phyloP scores from a whole-genome alignment of 495 filamentous ascomycete species.

The Trichoderma orchidacearum region DNA sequence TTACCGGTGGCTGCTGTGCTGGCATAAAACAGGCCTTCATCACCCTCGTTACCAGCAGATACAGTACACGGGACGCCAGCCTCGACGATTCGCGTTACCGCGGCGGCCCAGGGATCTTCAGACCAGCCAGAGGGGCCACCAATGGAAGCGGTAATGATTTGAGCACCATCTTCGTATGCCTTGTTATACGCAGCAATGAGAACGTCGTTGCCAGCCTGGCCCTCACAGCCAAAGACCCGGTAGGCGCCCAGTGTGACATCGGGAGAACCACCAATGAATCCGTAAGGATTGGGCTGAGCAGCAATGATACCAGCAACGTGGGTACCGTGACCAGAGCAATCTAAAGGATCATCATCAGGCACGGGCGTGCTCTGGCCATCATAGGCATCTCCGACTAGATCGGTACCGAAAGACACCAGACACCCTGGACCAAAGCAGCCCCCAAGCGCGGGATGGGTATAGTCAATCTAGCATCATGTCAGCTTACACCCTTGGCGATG shows the following conservation, averaged over 20 bases:
- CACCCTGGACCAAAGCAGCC: slow-evolving; percentile 42
- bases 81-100: slow-evolving; percentile 39
- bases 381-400: slow-evolving; percentile 39
- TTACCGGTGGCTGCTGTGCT: slow-evolving; percentile 39
- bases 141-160: slow-evolving; percentile 47
- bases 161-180: slow-evolving; percentile 42
- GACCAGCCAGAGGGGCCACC: slow-evolving; percentile 41
- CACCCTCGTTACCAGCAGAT: slow-evolving; percentile 42
- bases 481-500: neutral
- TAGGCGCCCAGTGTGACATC: slow-evolving; percentile 41
- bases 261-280: slow-evolving; percentile 40
- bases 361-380: slow-evolving; percentile 23
- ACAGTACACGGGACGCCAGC: slow-evolving; percentile 40
- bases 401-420: slow-evolving; percentile 37
- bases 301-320: slow-evolving; percentile 43
- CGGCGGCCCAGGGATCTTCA: slow-evolving; percentile 40
- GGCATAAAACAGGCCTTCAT: slow-evolving; percentile 36
- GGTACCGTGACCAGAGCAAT: slow-evolving; percentile 33
- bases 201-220: slow-evolving; percentile 34
- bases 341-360: slow-evolving; percentile 31
- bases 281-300: slow-evolving; percentile 33
- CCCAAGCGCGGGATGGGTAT: slow-evolving; percentile 42
- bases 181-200: slow-evolving; percentile 40
- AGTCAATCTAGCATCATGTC: slow-evolving; percentile 30
- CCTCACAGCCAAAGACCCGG: slow-evolving; percentile 39